phyloP scores from a whole-genome alignment of 176 grass and related monocot genomes.

The Pontederia crassipes region DNA sequence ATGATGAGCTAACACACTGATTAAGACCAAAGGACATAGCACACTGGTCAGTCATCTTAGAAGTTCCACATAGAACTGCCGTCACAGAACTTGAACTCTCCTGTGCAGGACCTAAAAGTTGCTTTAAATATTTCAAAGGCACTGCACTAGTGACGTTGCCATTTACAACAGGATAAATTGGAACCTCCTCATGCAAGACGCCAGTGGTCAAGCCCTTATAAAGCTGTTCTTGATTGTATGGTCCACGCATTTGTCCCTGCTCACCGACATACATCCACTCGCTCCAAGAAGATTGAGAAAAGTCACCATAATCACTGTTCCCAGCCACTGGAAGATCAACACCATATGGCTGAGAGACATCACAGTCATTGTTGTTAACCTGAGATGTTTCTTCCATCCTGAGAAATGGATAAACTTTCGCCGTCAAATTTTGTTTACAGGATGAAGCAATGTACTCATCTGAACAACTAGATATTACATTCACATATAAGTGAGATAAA shows the following conservation, averaged over 20 bases:
- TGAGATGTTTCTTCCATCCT: conserved; percentile 30
- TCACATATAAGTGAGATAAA: too few relatives aligned
- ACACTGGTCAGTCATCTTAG: background rate
- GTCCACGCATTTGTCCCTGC: conserved; percentile 72
- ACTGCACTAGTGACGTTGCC: conserved; percentile 45
- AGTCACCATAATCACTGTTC: conserved; percentile 3
- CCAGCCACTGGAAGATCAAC: background rate
- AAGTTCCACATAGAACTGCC: background rate
- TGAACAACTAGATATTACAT: conserved; percentile 3
- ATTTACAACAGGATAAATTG: conserved; percentile 59
- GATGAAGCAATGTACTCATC: conserved; percentile 3
- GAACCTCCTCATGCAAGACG: conserved; percentile 57
- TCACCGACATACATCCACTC: conserved; percentile 80
- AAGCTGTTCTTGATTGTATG: conserved; percentile 62
- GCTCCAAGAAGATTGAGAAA: conserved; percentile 24
- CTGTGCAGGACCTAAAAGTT: conserved; percentile 36
- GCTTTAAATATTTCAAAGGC: conserved; percentile 49
- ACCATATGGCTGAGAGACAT: conserved; percentile 14
- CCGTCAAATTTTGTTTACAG: background rate
- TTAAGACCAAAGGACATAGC: background rate
- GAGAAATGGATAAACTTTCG: conserved; percentile 20
- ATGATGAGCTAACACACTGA: background rate
- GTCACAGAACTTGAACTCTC: background rate
- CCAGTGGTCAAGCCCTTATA: conserved; percentile 54
- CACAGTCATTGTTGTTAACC: conserved; percentile 14